phyloP scores from a whole-genome alignment of 345 rosid genomes.

The Carallia brachiata region DNA sequence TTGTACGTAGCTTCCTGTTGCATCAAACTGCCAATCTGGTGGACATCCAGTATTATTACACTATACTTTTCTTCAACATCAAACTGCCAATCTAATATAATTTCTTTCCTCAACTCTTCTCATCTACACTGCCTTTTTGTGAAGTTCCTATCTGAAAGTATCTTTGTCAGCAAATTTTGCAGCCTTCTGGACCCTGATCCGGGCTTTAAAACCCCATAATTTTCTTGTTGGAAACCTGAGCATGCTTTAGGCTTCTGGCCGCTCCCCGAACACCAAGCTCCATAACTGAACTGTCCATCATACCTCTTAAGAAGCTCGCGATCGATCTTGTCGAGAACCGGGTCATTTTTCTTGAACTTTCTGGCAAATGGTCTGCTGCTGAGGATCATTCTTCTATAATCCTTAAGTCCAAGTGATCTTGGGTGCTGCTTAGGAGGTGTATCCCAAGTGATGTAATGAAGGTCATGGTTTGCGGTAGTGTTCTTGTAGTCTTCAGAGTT shows the following conservation, averaged over 20 bases:
- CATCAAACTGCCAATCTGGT: too few relatives aligned
- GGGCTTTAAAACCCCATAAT: slow-evolving; percentile 52
- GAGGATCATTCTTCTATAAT: slow-evolving; percentile 60
- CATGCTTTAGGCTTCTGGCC: slow-evolving; percentile 31
- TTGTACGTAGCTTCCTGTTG: too few relatives aligned
- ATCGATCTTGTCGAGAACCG: slow-evolving; percentile 73
- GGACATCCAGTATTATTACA: too few relatives aligned
- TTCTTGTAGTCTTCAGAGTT: slow-evolving; percentile 73
- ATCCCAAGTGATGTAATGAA: slow-evolving; percentile 89
- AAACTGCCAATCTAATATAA: not conserved
- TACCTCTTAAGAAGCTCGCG: slow-evolving; percentile 57
- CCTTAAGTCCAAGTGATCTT: slow-evolving; percentile 51
- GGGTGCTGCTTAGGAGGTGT: slow-evolving; percentile 98
- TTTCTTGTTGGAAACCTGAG: slow-evolving; percentile 24
- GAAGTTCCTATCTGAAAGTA: slow-evolving; percentile 49
- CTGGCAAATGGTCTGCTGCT: slow-evolving; percentile 85
- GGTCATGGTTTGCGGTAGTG: slow-evolving; percentile 84
- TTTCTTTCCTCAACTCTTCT: not conserved
- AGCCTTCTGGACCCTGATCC: slow-evolving; percentile 79
- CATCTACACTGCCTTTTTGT: slow-evolving; percentile 67
- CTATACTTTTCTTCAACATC: not conserved
- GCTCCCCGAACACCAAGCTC: slow-evolving; percentile 54
- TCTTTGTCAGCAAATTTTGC: slow-evolving; percentile 50
- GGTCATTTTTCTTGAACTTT: slow-evolving; percentile 72
- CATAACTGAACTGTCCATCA: slow-evolving; percentile 32